These are phyloP conservation scores for Termitomyces sp. DNA, from an alignment of 768 basidiomycete genomes.

Conservation along the genomic window DNA sequence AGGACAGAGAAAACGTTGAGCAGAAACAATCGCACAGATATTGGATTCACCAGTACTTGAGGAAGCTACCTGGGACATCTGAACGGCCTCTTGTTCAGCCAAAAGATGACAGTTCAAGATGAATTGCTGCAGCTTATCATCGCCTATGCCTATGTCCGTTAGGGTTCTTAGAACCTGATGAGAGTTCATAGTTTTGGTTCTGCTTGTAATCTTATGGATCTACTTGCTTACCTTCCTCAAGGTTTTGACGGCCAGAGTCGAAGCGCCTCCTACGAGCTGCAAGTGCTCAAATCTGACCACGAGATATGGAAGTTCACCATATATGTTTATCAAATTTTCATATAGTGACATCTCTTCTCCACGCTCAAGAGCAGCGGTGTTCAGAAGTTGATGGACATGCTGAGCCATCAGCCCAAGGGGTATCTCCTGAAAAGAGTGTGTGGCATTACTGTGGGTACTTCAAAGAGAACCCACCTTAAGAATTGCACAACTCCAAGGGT, in stretches of 20 bases:
- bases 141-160: background rate
- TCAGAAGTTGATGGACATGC: background rate
- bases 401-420: background rate
- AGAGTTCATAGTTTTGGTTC: background rate
- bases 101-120: background rate
- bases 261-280: background rate
- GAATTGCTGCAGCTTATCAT: background rate
- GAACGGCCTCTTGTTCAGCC: background rate
- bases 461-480: background rate
- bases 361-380: background rate
- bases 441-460: background rate
- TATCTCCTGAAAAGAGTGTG: background rate
- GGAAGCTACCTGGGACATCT: background rate
- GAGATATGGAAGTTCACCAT: background rate
- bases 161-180: background rate
- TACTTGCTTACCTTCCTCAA: background rate
- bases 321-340: background rate
- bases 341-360: background rate
- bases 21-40: background rate
- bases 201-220: too few species aligned
- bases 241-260: background rate
- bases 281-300: background rate
- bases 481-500: background rate
- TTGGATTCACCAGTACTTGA: background rate
- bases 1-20: background rate